phyloP scores from a whole-genome alignment of 257 asterid species.

The Solanum virginianum region DNA sequence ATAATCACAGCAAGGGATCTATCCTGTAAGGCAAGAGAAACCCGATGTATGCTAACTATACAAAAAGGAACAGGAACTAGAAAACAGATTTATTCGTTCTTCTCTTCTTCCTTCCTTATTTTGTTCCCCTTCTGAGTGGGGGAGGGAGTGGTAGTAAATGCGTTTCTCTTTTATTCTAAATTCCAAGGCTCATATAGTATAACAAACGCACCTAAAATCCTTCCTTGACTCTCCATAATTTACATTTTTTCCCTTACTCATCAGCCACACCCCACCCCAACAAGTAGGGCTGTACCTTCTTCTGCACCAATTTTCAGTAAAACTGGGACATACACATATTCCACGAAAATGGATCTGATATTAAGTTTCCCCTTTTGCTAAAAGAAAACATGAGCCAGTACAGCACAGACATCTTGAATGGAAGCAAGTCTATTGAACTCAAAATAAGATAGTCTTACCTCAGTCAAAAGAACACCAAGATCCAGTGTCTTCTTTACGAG shows the following conservation, averaged over 20 bases:
- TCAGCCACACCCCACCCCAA: background rate
- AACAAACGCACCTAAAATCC: background rate
- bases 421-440: background rate
- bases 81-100: background rate
- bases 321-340: background rate
- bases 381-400: background rate
- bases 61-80: background rate
- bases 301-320: background rate
- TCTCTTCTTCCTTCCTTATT: background rate
- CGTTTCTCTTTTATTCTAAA: background rate
- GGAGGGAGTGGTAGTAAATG: background rate
- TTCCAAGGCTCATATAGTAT: background rate
- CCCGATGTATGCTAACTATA: background rate
- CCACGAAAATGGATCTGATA: background rate
- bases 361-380: background rate
- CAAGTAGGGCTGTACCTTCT: background rate
- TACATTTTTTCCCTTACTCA: background rate
- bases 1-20: background rate
- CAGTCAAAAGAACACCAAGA: conserved; percentile 75
- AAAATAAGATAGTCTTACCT: conserved; percentile 39
- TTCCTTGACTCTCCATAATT: background rate
- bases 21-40: background rate
- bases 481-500: conserved; percentile 59
- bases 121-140: background rate
- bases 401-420: background rate